These are phyloP conservation scores for Populus hybrid DNA, from an alignment of 441 rosid species.

Conservation along the genomic window DNA sequence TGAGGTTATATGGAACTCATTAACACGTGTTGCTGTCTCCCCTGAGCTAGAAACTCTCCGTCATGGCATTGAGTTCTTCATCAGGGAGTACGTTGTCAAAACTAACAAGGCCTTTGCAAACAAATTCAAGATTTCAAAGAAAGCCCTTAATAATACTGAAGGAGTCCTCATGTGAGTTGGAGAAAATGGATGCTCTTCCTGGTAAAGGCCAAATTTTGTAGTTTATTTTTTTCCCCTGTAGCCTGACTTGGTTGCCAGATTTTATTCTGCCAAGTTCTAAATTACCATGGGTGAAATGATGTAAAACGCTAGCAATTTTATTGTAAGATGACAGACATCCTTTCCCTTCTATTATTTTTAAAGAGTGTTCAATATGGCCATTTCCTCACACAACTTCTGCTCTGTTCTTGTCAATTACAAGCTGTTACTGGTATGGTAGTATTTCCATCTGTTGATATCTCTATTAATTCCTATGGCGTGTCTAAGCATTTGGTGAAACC, in stretches of 20 bases:
- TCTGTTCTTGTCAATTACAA: too few species aligned
- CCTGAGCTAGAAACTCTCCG: conserved; percentile 70
- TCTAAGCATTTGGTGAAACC: too few species aligned
- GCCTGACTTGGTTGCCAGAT: background rate
- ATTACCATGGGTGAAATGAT: too few species aligned
- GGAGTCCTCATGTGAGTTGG: conserved; percentile 61
- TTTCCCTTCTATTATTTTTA: too few species aligned
- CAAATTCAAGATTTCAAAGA: conserved; percentile 69
- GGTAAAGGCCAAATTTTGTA: conserved; percentile 12
- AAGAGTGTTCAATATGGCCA: too few species aligned
- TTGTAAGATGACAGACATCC: too few species aligned
- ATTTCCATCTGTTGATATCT: too few species aligned
- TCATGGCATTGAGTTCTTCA: conserved; percentile 61
- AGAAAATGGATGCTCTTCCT: background rate
- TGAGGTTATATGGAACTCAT: conserved; percentile 62
- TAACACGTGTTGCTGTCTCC: conserved; percentile 61
- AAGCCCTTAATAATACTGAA: conserved; percentile 61
- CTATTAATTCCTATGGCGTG: too few species aligned
- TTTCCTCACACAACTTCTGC: too few species aligned
- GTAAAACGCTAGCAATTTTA: too few species aligned
- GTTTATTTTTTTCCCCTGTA: background rate
- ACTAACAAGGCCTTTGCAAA: conserved; percentile 32
- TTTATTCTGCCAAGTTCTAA: too few species aligned
- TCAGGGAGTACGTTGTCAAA: conserved; percentile 65
- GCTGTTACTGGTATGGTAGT: too few species aligned